phyloP scores from a whole-genome alignment of 1,139 yeast species.

The Tardiomyces depauwii region DNA sequence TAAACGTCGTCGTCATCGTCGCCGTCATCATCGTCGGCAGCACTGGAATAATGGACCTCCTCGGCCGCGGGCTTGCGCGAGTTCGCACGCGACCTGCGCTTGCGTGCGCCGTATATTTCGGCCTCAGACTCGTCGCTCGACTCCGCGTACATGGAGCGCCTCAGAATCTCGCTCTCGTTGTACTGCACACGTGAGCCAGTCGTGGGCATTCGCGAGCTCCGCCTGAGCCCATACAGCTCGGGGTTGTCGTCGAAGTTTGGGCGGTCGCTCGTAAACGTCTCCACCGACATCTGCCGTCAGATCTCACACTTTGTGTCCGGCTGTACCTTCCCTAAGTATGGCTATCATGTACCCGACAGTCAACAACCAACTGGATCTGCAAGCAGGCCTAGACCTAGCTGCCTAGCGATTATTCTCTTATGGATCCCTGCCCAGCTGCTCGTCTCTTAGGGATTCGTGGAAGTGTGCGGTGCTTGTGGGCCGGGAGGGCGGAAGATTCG shows the following conservation, averaged over 20 bases:
- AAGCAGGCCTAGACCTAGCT: too few relatives aligned
- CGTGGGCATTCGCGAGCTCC: slow-evolving; percentile 65
- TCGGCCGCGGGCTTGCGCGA: slow-evolving; percentile 1
- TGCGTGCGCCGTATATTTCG: slow-evolving; percentile 10
- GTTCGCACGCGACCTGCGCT: not conserved
- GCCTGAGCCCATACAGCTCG: slow-evolving; percentile 81
- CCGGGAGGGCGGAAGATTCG: too few relatives aligned
- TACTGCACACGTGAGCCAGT: slow-evolving; percentile 36
- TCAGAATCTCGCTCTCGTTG: slow-evolving; percentile 24
- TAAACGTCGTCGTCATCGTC: slow-evolving; percentile 25
- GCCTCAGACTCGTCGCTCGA: slow-evolving; percentile 14
- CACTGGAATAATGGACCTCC: slow-evolving; percentile 16
- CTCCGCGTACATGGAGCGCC: slow-evolving; percentile 14
- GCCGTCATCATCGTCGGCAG: slow-evolving; percentile 16
- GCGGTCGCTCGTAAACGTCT: not conserved
- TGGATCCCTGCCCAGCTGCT: too few relatives aligned
- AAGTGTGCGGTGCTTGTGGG: too few relatives aligned
- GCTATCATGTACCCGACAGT: too few relatives aligned
- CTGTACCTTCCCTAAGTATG: not conserved
- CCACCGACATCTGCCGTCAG: not conserved
- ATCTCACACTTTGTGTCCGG: not conserved
- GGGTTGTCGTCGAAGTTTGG: slow-evolving; percentile 38
- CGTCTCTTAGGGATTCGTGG: too few relatives aligned
- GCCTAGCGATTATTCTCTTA: too few relatives aligned
- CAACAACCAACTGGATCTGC: too few relatives aligned